These are phyloP conservation scores for Tricholoma hemisulphureum DNA, from an alignment of 768 basidiomycete genomes.

Conservation along the genomic window DNA sequence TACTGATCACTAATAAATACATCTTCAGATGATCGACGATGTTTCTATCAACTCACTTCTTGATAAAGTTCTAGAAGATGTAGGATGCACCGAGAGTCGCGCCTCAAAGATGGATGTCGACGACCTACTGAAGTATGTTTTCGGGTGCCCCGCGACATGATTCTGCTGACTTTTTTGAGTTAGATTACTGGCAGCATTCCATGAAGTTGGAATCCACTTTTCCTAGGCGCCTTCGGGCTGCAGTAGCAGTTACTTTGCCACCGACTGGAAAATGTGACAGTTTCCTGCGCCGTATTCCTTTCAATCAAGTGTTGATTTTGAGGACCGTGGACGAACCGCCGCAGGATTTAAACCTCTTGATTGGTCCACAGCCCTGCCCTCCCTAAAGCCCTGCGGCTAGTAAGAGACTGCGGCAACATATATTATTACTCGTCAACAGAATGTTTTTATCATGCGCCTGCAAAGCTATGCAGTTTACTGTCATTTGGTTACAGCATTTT, in stretches of 20 bases:
- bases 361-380: not conserved
- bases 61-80: constrained; percentile 69
- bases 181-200: constrained; percentile 71
- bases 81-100: constrained; percentile 71
- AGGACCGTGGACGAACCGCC: no score
- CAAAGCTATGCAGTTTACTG: not conserved
- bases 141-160: not conserved
- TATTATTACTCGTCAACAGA: not conserved
- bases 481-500: not conserved
- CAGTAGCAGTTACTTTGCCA: not conserved
- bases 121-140: constrained; percentile 79
- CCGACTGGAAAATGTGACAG: not conserved
- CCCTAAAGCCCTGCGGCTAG: not conserved
- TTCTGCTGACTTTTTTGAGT: constrained; percentile 7
- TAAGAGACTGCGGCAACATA: not conserved
- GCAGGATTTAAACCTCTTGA: not conserved
- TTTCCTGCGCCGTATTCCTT: no score
- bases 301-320: no score
- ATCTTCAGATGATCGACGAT: constrained; percentile 55
- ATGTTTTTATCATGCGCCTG: not conserved
- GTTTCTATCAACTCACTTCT: constrained; percentile 68
- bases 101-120: constrained; percentile 94
- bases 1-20: not conserved
- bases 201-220: constrained; percentile 73
- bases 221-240: constrained; percentile 36